Conservation (phyloP, 1,284 basidiomycete genomes). For the Cryptococcus sp. region DNA sequence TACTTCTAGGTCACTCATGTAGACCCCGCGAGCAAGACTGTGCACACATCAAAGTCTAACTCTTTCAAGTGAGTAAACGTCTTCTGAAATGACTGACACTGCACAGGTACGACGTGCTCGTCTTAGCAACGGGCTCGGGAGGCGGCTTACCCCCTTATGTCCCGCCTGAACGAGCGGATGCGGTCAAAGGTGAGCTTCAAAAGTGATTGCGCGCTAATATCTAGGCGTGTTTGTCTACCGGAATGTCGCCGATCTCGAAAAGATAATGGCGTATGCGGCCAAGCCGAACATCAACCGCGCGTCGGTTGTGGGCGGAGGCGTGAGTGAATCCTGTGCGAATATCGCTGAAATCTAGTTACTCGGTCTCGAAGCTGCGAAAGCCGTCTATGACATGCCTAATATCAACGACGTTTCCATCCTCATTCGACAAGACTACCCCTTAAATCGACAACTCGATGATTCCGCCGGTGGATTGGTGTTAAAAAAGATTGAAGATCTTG, state of each 20-base stretch:
- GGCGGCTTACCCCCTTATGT: slow-evolving; percentile 69
- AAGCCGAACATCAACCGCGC: slow-evolving; percentile 57
- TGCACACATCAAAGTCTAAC: slow-evolving; percentile 59
- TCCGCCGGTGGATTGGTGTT: slow-evolving; percentile 71
- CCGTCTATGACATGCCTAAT: slow-evolving; percentile 63
- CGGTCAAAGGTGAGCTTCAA: slow-evolving; percentile 46
- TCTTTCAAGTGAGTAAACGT: slow-evolving; percentile 45
- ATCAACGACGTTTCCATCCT: slow-evolving; percentile 57
- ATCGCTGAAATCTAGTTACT: slow-evolving; percentile 54
- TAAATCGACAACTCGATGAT: slow-evolving; percentile 71
- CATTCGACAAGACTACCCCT: slow-evolving; percentile 64
- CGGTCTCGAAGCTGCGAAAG: slow-evolving; percentile 74
- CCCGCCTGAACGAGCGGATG: slow-evolving; percentile 54
- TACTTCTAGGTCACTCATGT: slow-evolving; percentile 40
- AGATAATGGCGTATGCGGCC: slow-evolving; percentile 63
- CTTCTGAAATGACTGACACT: neutral
- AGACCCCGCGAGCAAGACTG: slow-evolving; percentile 56
- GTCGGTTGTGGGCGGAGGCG: slow-evolving; percentile 69
- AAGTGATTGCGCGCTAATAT: too few relatives aligned
- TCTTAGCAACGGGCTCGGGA: slow-evolving; percentile 72
- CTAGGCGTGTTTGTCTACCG: slow-evolving; percentile 71
- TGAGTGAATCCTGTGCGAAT: slow-evolving; percentile 8
- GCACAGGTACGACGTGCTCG: slow-evolving; percentile 61
- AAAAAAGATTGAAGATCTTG: slow-evolving; percentile 66
- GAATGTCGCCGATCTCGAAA: slow-evolving; percentile 67